Evolutionary conservation across 2,329 filamentous ascomycete species (phyloP).

Genomic region (Pseudogymnoascus sp.): DNA sequence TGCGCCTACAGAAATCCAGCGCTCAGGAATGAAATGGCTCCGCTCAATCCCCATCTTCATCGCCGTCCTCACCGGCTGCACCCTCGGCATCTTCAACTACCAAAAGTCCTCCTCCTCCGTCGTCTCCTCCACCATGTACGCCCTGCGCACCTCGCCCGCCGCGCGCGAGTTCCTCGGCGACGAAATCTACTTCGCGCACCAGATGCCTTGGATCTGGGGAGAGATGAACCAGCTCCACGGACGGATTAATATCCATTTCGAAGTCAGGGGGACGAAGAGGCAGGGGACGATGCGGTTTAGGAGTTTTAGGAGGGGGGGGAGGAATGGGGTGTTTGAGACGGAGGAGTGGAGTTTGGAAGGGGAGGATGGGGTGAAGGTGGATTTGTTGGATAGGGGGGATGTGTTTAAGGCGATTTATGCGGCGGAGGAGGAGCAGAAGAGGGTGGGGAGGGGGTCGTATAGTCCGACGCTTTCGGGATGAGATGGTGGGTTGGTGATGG

Average conservation of each 20-base stretch:
- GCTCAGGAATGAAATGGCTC: slow-evolving; percentile 45
- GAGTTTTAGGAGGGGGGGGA: slow-evolving; percentile 60
- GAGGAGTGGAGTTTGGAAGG: slow-evolving; percentile 80
- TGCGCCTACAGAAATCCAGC: slow-evolving; percentile 19
- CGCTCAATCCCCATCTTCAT: slow-evolving; percentile 76
- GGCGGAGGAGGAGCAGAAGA: slow-evolving; percentile 30
- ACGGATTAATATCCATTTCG: slow-evolving; percentile 76
- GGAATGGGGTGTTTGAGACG: slow-evolving; percentile 65
- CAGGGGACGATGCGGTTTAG: slow-evolving; percentile 71
- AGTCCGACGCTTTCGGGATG: slow-evolving; percentile 18
- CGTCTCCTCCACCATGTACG: slow-evolving; percentile 84
- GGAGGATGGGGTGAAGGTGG: slow-evolving; percentile 49
- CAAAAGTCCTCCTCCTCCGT: slow-evolving; percentile 85
- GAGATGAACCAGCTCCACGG: slow-evolving; percentile 93
- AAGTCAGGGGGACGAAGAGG: slow-evolving; percentile 69
- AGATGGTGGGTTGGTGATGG: neutral
- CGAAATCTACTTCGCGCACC: slow-evolving; percentile 70
- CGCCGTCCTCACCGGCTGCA: slow-evolving; percentile 58
- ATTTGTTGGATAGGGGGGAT: slow-evolving; percentile 64
- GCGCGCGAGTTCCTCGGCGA: slow-evolving; percentile 77
- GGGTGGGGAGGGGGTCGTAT: slow-evolving; percentile 30
- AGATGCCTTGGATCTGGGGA: slow-evolving; percentile 76
- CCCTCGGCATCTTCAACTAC: slow-evolving; percentile 96
- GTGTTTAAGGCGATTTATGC: slow-evolving; percentile 49
- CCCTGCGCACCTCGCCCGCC: slow-evolving; percentile 67